These are phyloP conservation scores for Ogataea siamensis DNA, from an alignment of 805 yeast genomes.

Conservation along the genomic window DNA sequence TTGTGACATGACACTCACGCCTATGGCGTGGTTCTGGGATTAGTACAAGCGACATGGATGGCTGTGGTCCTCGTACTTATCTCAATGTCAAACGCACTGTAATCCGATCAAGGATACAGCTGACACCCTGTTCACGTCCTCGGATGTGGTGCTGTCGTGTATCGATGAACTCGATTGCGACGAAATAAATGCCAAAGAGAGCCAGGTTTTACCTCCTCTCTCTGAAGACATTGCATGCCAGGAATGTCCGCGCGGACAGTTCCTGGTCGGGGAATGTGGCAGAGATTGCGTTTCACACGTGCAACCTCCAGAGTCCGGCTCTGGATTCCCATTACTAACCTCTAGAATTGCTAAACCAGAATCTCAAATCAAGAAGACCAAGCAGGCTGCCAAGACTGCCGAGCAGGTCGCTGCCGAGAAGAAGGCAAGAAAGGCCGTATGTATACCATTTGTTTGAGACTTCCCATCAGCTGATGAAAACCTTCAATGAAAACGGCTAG, in stretches of 20 bases:
- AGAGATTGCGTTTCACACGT: constrained; percentile 13
- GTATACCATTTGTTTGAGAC: constrained; percentile 41
- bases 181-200: constrained; percentile 37
- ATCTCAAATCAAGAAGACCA: constrained; percentile 78
- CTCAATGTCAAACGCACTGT: constrained; percentile 29
- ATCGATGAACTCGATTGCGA: constrained; percentile 22
- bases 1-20: constrained; percentile 18
- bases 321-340: constrained; percentile 19
- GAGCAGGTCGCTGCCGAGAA: constrained; percentile 79
- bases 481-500: constrained; percentile 55
- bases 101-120: constrained; percentile 30
- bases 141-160: constrained; percentile 30
- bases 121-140: constrained; percentile 23
- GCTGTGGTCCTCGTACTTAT: constrained; percentile 32
- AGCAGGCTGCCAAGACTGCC: constrained; percentile 73
- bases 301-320: constrained; percentile 14
- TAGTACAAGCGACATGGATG: constrained; percentile 29
- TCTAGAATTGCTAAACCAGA: constrained; percentile 65
- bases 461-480: constrained; percentile 44
- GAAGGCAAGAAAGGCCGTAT: constrained; percentile 75
- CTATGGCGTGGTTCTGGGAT: constrained; percentile 30
- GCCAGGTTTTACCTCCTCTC: constrained; percentile 11
- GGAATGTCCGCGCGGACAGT: constrained; percentile 32
- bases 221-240: constrained; percentile 19
- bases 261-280: constrained; percentile 26